Conservation (phyloP, 179 eudicot genomes). For the Camellia oleifera region DNA sequence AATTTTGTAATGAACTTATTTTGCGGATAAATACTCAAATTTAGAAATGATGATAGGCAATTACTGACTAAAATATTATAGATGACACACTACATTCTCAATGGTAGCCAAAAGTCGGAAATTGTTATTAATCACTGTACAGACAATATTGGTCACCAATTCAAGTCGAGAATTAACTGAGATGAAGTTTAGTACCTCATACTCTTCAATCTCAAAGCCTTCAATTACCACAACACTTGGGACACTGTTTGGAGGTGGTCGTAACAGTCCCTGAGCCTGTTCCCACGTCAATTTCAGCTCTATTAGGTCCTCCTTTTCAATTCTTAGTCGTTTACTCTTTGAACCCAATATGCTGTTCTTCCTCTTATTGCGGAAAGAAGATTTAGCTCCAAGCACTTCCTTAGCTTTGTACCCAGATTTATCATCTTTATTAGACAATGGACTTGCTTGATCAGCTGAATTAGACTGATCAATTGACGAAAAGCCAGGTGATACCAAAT, state of each 20-base stretch:
- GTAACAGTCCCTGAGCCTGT: constrained; percentile 63
- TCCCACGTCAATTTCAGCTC: constrained; percentile 51
- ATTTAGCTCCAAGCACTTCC: constrained; percentile 31
- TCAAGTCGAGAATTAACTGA: neutral
- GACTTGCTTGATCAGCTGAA: constrained; percentile 25
- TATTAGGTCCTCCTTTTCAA: constrained; percentile 37
- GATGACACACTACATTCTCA: neutral
- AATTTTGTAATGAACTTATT: neutral
- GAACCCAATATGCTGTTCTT: constrained; percentile 40
- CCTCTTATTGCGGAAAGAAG: constrained; percentile 36
- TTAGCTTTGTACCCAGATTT: constrained; percentile 26
- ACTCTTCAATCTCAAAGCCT: constrained; percentile 67
- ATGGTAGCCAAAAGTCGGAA: neutral
- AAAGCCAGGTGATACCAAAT: constrained; percentile 18
- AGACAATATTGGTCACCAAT: neutral
- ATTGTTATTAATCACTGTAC: neutral
- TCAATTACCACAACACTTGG: constrained; percentile 48
- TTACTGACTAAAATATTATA: neutral
- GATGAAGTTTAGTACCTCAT: constrained; percentile 20
- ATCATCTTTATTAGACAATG: constrained; percentile 28
- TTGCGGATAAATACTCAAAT: neutral
- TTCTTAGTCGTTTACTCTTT: constrained; percentile 41
- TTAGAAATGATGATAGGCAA: neutral
- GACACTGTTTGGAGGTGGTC: constrained; percentile 39
- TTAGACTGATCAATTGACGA: constrained; percentile 13